Evolutionary conservation across 768 basidiomycete genomes (phyloP).

Genomic region (Termitomyces sp.): DNA sequence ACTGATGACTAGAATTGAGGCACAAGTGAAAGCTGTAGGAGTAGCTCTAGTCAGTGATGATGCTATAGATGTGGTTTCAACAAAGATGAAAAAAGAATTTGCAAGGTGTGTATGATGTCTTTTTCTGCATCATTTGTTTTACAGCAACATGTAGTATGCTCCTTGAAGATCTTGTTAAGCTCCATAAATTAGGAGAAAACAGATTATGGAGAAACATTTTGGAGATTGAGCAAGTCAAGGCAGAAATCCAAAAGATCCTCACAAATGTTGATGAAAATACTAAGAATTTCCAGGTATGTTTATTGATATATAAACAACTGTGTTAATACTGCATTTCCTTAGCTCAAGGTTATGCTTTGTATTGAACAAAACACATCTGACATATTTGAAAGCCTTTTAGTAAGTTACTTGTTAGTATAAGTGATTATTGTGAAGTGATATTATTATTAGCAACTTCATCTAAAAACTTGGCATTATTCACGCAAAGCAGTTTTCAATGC

Average conservation of each 20-base stretch:
- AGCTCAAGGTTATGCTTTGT: not conserved
- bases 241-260: not conserved
- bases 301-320: not conserved
- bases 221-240: constrained; percentile 8
- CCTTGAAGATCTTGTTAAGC: not conserved
- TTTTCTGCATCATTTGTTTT: no score
- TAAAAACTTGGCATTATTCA: not conserved
- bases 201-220: constrained; percentile 2
- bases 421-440: not conserved
- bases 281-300: constrained; percentile 13
- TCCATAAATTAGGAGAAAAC: not conserved
- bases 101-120: not conserved
- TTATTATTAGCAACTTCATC: not conserved
- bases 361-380: not conserved
- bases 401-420: not conserved
- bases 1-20: not conserved
- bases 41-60: not conserved
- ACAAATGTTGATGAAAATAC: constrained; percentile 6
- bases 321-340: not conserved
- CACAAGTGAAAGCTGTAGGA: not conserved
- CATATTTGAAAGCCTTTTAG: not conserved
- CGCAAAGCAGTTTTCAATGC: not conserved
- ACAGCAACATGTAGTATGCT: not conserved
- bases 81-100: no score
- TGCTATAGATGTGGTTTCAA: not conserved